Evolutionary conservation across 2,329 filamentous ascomycete genomes (phyloP).

Genomic region (Daldinia sp.): DNA sequence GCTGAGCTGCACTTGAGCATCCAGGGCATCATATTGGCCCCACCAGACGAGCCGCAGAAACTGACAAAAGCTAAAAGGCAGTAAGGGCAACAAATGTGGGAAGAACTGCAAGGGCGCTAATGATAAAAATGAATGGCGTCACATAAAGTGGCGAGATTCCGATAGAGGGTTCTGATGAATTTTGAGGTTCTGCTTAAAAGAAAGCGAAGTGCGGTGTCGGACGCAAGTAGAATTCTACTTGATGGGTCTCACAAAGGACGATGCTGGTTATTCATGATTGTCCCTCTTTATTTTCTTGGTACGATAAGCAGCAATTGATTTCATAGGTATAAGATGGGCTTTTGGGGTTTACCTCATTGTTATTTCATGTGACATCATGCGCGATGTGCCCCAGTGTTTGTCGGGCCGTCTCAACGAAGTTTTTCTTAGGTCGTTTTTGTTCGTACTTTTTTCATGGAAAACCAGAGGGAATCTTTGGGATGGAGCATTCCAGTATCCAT

Average conservation of each 20-base stretch:
- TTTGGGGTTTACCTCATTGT: background rate
- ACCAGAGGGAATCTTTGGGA: background rate
- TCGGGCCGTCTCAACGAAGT: background rate
- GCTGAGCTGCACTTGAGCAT: background rate
- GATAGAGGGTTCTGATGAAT: too few species aligned
- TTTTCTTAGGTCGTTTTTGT: background rate
- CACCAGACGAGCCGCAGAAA: background rate
- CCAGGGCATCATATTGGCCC: background rate
- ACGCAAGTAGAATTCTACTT: background rate
- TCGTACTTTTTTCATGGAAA: background rate
- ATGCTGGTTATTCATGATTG: background rate
- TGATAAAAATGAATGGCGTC: background rate
- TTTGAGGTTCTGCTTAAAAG: background rate
- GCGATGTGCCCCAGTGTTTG: background rate
- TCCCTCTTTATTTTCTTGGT: background rate
- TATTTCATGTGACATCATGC: constrained; percentile 5
- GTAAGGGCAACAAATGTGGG: background rate
- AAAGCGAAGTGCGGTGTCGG: constrained; percentile 1
- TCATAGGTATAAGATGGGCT: background rate
- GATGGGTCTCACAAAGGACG: constrained; percentile 1
- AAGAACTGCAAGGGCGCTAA: constrained; percentile 1
- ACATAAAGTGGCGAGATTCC: background rate
- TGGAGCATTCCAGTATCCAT: background rate
- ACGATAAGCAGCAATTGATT: background rate
- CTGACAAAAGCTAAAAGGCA: too few species aligned